phyloP scores from a whole-genome alignment of 1,139 yeast genomes.

The Pneumocystis canis region DNA sequence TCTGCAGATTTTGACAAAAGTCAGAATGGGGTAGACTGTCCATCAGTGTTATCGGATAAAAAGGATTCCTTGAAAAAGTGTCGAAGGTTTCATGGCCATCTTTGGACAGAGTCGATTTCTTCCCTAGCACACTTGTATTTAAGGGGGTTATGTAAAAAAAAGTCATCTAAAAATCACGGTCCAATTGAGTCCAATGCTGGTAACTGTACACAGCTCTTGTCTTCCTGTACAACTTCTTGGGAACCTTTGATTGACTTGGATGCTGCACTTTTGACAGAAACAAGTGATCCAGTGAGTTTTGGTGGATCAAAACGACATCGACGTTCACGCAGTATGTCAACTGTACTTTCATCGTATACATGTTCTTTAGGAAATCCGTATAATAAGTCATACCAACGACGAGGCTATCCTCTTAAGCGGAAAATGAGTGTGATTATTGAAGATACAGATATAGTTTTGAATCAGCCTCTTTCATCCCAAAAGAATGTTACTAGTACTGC shows the following conservation, averaged over 20 bases:
- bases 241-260: neutral
- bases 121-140: neutral
- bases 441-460: neutral
- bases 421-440: neutral
- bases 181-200: neutral
- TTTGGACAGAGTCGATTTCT: neutral
- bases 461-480: neutral
- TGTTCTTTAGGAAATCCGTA: neutral
- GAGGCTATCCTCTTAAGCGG: neutral
- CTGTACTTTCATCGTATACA: neutral
- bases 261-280: neutral
- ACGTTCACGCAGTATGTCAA: neutral
- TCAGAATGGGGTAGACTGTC: neutral
- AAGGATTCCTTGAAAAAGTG: neutral
- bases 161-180: neutral
- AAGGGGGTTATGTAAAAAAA: neutral
- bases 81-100: neutral
- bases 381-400: neutral
- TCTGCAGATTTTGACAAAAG: neutral
- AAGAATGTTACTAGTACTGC: neutral
- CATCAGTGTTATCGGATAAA: neutral
- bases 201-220: neutral
- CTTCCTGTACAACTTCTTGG: neutral
- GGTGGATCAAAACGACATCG: neutral
- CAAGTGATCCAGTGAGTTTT: neutral